Evolutionary conservation across 148 eudicot species (phyloP), one percentile per base, ranked within the genome.

Genomic region (Pouteria glomerata): DNA sequence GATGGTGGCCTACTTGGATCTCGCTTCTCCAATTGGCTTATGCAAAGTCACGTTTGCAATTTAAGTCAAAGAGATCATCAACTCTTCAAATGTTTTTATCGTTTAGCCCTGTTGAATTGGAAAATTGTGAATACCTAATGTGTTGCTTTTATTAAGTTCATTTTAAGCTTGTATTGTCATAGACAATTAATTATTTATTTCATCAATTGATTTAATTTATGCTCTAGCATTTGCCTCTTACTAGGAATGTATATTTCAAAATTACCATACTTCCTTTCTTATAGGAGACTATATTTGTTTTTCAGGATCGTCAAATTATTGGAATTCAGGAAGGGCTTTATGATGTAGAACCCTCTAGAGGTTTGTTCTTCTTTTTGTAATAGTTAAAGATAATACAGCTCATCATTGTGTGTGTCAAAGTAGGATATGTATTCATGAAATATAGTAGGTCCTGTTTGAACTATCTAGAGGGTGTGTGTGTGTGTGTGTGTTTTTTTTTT

Each of bases 261-360:
- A 15, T 6, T 15, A 48, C 16, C 0, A 13, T 61, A 1, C 52
- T 23, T 15, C 11, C 18, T 66, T 45, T 7, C 29, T 47, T 45
- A 13, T 29, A 2, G 14, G 3, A 57, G 30, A 37, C n/a, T 6
- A 57, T 27, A 30, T 57, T 19, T 29, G 26, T 23, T 41, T 27
- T 18, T 57, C n/a, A n/a, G n/a, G n/a, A n/a, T n/a, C n/a, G n/a
- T n/a, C n/a, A n/a, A n/a, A n/a, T n/a, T n/a, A n/a, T n/a, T n/a
- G n/a, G n/a, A n/a, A n/a, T n/a, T n/a, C n/a, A n/a, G n/a, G n/a
- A n/a, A n/a, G n/a, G n/a, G 37, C 53, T 35, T 57, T 1, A 0
- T 3, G n/a, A 10, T 57, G 19, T 69, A 69, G 45, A 69, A 55
- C 67, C 71, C 35, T 69, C 71, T 53, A 63, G 57, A 66, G 77